Conservation (phyloP, 768 basidiomycete genomes). For the Inosperma sp. region DNA sequence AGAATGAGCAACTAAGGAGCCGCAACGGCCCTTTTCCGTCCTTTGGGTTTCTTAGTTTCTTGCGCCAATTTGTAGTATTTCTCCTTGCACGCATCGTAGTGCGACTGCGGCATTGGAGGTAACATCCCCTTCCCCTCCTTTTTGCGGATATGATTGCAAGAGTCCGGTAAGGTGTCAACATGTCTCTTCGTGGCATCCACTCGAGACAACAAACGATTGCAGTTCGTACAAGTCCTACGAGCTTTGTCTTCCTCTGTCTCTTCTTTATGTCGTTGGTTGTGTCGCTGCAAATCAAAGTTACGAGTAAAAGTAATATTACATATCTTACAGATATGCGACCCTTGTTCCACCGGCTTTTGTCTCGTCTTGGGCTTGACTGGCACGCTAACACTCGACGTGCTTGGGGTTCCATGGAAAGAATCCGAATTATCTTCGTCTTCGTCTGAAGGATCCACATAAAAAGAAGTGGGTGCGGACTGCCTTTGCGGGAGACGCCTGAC, state of each 20-base stretch:
- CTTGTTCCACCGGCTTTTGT: not conserved
- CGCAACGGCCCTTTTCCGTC: constrained; percentile 9
- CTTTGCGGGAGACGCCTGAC: no score
- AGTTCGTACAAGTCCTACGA: constrained; percentile 8
- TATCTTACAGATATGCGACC: not conserved
- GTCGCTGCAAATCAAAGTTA: constrained; percentile 9
- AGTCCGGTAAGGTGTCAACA: constrained; percentile 9
- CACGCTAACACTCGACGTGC: not conserved
- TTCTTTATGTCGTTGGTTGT: constrained; percentile 9
- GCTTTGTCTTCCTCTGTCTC: constrained; percentile 1
- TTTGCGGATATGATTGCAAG: constrained; percentile 8
- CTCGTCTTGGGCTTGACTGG: not conserved
- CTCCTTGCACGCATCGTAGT: not conserved
- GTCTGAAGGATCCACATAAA: not conserved
- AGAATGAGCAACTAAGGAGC: not conserved
- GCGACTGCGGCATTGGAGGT: not conserved
- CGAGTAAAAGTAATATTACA: constrained; percentile 7
- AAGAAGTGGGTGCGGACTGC: no score
- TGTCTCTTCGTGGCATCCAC: constrained; percentile 11
- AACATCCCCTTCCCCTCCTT: constrained; percentile 1
- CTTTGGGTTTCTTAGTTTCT: constrained; percentile 12
- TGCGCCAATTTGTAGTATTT: constrained; percentile 7
- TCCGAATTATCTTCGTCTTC: not conserved
- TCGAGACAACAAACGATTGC: constrained; percentile 1
- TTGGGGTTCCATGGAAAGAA: not conserved